Evolutionary conservation across 371 early-diverging fungal species (phyloP).

Genomic region (Actinomucor elegans): DNA sequence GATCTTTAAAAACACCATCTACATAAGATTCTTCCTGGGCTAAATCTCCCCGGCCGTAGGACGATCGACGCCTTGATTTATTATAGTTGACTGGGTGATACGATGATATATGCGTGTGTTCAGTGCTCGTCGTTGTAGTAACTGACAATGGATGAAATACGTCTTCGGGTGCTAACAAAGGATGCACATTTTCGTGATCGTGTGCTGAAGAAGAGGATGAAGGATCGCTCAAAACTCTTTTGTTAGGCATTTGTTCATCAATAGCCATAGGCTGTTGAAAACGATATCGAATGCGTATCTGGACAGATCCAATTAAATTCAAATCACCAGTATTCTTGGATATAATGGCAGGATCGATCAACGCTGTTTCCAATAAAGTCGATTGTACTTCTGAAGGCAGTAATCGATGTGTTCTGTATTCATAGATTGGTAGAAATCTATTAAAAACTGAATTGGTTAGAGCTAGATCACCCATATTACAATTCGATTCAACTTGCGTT

Average conservation of each 20-base stretch:
- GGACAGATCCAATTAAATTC: constrained; percentile 34
- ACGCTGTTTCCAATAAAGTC: constrained; percentile 2
- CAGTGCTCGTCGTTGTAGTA: neutral
- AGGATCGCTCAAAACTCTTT: neutral
- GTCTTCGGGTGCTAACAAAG: neutral
- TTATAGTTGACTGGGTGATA: neutral
- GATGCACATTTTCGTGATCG: neutral
- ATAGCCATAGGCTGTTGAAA: constrained; percentile 24
- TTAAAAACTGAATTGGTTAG: no score
- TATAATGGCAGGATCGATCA: constrained; percentile 4
- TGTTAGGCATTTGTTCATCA: neutral
- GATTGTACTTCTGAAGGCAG: constrained; percentile 15
- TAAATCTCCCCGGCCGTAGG: constrained; percentile 35
- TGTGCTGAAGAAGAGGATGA: neutral
- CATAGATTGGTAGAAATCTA: constrained; percentile 32
- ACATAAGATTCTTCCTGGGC: constrained; percentile 28
- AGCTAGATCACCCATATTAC: no score
- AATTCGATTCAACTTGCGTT: constrained; percentile 26
- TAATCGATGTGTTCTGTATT: constrained; percentile 18
- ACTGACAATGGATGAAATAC: neutral
- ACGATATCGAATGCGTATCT: constrained; percentile 36
- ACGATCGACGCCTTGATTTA: neutral
- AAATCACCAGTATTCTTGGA: constrained; percentile 9
- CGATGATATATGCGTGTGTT: neutral
- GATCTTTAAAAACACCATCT: constrained; percentile 22